Conservation (phyloP, 805 yeast genomes). For the Hanseniaspora valbyensis region DNA sequence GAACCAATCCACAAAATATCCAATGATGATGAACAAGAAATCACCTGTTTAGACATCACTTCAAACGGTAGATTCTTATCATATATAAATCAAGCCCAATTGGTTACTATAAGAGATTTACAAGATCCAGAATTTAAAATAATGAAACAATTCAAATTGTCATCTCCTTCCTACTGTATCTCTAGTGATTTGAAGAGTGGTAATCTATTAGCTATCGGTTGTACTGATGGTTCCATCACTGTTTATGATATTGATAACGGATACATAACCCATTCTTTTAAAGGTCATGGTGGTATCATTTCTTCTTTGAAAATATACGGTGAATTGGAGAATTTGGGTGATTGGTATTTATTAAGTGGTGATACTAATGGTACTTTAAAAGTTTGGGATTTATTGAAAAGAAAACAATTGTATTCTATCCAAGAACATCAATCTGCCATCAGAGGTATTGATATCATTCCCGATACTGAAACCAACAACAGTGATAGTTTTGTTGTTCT, state of each 20-base stretch:
- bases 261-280: constrained; percentile 74
- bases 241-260: constrained; percentile 90
- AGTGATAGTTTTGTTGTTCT: constrained; percentile 45
- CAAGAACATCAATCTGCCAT: constrained; percentile 77
- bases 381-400: constrained; percentile 55
- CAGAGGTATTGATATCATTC: constrained; percentile 63
- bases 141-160: constrained; percentile 44
- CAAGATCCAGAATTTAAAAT: constrained; percentile 29
- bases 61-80: constrained; percentile 66
- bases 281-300: constrained; percentile 87
- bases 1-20: constrained; percentile 40
- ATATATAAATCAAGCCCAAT: constrained; percentile 72
- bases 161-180: constrained; percentile 75
- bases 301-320: constrained; percentile 71
- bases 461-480: constrained; percentile 18
- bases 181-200: constrained; percentile 62
- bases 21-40: constrained; percentile 70
- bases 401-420: constrained; percentile 53
- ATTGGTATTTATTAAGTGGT: constrained; percentile 75
- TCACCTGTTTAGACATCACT: constrained; percentile 65
- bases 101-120: constrained; percentile 50
- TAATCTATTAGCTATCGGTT: constrained; percentile 82
- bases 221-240: constrained; percentile 83
- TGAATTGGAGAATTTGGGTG: constrained; percentile 43
- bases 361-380: constrained; percentile 45